Percentiles rank a stretch among this genome's conserved stretches.
Conservation (phyloP, 148 eudicot species). For the Rhododendron kiyosumense region DNA sequence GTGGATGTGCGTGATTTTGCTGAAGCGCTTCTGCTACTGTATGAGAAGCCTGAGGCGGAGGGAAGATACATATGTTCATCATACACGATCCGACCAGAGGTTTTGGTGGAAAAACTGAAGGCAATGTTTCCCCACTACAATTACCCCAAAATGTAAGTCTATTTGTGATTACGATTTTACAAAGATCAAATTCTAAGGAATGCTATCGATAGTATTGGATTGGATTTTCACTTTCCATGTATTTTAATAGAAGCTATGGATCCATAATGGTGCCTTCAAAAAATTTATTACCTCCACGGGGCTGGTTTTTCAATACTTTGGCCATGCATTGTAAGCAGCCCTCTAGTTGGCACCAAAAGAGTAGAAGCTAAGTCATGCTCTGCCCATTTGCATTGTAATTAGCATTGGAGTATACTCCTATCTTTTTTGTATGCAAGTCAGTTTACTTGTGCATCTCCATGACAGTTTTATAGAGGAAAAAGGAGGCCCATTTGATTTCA, state of each 20-base stretch:
- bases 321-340: conserved; percentile 2
- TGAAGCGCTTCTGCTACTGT: too few species aligned
- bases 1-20: too few species aligned
- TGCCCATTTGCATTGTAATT: background rate
- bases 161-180: background rate
- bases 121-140: conserved; percentile 18
- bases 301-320: background rate
- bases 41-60: too few species aligned
- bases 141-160: conserved; percentile 32
- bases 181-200: background rate
- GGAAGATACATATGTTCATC: too few species aligned
- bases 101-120: background rate
- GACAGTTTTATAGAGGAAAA: conserved; percentile 28
- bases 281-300: background rate
- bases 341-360: conserved; percentile 37
- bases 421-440: too few species aligned
- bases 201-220: background rate
- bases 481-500: background rate
- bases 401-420: too few species aligned
- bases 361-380: too few species aligned
- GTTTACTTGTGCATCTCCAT: background rate
- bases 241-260: too few species aligned
- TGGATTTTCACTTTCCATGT: background rate
- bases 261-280: background rate
- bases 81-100: too few species aligned